phyloP scores from a whole-genome alignment of 2,329 filamentous ascomycete species.

The Diplodia mutila region DNA sequence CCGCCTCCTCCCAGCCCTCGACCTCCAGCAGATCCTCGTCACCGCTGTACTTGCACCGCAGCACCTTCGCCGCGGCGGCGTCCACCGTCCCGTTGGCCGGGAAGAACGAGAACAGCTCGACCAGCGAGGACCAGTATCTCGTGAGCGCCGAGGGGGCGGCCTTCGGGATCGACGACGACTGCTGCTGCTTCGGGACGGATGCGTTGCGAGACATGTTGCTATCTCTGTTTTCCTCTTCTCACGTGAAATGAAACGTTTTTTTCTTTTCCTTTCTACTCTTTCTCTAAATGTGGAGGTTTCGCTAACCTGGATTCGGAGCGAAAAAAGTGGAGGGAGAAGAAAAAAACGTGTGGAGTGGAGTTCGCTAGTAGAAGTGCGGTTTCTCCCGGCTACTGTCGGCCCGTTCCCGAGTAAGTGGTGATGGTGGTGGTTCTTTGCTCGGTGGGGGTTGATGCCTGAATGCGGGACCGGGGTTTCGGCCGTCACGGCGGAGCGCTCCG shows the following conservation, averaged over 20 bases:
- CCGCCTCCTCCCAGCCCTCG: conserved; percentile 9
- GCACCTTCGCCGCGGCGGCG: neutral
- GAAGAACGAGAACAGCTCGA: conserved; percentile 18
- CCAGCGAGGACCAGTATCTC: conserved; percentile 1
- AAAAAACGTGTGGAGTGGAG: neutral
- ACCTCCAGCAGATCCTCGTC: conserved; percentile 10
- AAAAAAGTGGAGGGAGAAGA: no score
- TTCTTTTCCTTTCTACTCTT: neutral
- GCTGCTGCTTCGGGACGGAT: neutral
- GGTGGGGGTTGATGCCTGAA: neutral
- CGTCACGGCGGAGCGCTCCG: conserved; percentile 9
- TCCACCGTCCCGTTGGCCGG: neutral
- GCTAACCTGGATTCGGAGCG: no score
- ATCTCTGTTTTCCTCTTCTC: neutral
- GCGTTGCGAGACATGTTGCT: neutral
- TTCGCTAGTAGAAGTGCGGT: neutral
- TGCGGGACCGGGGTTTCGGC: neutral
- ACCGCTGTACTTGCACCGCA: neutral
- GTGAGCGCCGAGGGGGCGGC: neutral
- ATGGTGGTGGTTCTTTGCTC: neutral
- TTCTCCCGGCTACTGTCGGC: neutral
- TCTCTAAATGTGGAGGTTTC: neutral
- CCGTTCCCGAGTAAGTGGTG: neutral
- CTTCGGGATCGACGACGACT: no score
- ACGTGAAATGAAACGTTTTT: neutral